phyloP scores from a whole-genome alignment of 176 grass and related monocot genomes.

The Aegilops longissima region DNA sequence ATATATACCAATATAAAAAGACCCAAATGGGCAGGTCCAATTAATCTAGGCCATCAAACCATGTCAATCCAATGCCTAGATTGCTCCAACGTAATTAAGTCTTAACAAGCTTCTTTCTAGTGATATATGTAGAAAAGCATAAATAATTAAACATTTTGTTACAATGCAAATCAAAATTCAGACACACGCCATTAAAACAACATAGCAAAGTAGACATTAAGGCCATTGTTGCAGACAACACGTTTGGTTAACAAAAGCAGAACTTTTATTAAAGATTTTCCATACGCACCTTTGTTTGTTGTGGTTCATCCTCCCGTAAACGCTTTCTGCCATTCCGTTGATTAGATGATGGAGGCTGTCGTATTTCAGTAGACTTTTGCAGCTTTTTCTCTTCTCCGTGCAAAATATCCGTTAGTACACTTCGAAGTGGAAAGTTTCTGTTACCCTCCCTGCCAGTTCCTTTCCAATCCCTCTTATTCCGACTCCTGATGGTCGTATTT shows the following conservation, averaged over 20 bases:
- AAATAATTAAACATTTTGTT: not conserved
- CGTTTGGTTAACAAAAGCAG: slow-evolving; percentile 6
- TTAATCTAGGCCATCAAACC: too few relatives aligned
- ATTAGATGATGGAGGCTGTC: slow-evolving; percentile 40
- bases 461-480: slow-evolving; percentile 70
- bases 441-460: slow-evolving; percentile 40
- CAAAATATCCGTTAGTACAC: slow-evolving; percentile 74
- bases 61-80: too few relatives aligned
- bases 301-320: slow-evolving; percentile 60
- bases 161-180: not conserved
- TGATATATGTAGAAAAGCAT: slow-evolving; percentile 8
- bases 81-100: not conserved
- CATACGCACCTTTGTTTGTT: slow-evolving; percentile 61
- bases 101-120: slow-evolving; percentile 1
- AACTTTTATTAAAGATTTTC: not conserved
- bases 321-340: slow-evolving; percentile 59
- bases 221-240: not conserved
- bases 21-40: too few relatives aligned
- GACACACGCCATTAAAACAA: not conserved
- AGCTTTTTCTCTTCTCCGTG: slow-evolving; percentile 65
- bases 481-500: slow-evolving; percentile 43
- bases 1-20: too few relatives aligned
- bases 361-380: slow-evolving; percentile 46
- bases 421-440: slow-evolving; percentile 78
- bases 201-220: not conserved